Evolutionary conservation across 2,329 filamentous ascomycete genomes (phyloP), one percentile per base, ranked within the genome.

Genomic region (Botrytis fragariae): DNA sequence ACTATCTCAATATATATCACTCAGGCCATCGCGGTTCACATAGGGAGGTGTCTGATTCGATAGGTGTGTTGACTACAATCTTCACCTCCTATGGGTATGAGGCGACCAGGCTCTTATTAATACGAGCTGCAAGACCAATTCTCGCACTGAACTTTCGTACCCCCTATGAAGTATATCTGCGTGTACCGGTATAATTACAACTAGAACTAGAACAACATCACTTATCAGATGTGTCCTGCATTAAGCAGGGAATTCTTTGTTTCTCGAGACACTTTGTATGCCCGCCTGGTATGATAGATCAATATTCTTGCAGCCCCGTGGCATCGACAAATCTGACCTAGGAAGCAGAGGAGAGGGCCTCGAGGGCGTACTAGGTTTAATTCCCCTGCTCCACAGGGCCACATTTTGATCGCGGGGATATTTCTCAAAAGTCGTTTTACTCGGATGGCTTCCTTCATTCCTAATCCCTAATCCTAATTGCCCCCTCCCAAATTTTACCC

Each of bases 321-420:
- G 39, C 25, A 45, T 64, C n/a, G 39, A 64, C 61, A 32, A 29
- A 62, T n/a, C 60, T 37, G 37, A 63, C 39, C 37, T 44, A 60
- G 20, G n/a, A 59, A 29, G 29, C 16, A 14, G 48, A 16, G 48
- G 48, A 14, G 48, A 16, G 48, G 48, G 12, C 48, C 35, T 32
- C 12, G 48, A n/a, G 48, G 48, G 12, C 48, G 59, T 32, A 63
- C 39, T 44, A 63, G 61, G 45, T n/a, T 51, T 6, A 51, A 51
- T 39, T 22, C 22, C 29, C 45, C 22, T 57, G 48, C 65, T 68
- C 65, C 65, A 68, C 48, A 57, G 35, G 48, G 10, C 48, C 48
- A 57, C 51, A 69, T 32, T 32, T 69, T 57, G 37, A 69, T 69
- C 48, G 65, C 51, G 51, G 48, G 65, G 64, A 67, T 67, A 67